Evolutionary conservation across 768 basidiomycete species (phyloP).

Genomic region (Neoboletus brunneissimus): DNA sequence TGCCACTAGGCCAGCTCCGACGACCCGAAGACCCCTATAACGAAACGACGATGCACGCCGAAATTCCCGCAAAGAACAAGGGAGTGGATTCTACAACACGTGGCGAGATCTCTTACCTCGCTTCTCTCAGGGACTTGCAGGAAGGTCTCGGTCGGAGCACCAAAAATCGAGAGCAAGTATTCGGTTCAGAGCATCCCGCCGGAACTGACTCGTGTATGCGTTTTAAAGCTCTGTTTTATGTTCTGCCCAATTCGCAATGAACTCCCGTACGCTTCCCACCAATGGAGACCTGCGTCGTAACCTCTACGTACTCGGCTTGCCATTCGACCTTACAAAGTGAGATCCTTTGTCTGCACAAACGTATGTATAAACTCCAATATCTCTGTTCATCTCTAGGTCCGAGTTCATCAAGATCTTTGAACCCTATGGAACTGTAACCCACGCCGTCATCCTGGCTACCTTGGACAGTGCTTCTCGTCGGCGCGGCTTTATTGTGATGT

Average conservation of each 20-base stretch:
- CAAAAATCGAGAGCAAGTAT: conserved; percentile 54
- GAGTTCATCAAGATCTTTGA: conserved; percentile 65
- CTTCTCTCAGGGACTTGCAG: conserved; percentile 9
- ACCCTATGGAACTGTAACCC: conserved; percentile 63
- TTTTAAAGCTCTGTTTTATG: conserved; percentile 39
- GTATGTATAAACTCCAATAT: not conserved
- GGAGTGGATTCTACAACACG: not conserved
- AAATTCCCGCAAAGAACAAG: conserved; percentile 5
- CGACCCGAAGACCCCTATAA: conserved; percentile 7
- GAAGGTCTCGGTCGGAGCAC: conserved; percentile 46
- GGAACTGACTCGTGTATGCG: conserved; percentile 21
- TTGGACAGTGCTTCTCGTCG: conserved; percentile 81
- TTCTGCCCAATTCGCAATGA: not conserved
- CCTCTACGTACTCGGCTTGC: conserved; percentile 80
- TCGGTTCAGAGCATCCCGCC: not conserved
- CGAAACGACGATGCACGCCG: not conserved
- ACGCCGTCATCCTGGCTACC: conserved; percentile 80
- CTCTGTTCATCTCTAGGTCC: conserved; percentile 22
- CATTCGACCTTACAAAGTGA: conserved; percentile 78
- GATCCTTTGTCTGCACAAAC: conserved; percentile 13
- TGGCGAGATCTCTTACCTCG: conserved; percentile 5
- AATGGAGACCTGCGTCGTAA: conserved; percentile 59
- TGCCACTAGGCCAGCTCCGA: conserved; percentile 10
- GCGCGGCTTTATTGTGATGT: conserved; percentile 84
- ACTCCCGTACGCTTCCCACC: conserved; percentile 17